Evolutionary conservation across 257 asterid genomes (phyloP), one percentile per base, ranked within the genome.

Genomic region (Nicotiana obtusifolia): DNA sequence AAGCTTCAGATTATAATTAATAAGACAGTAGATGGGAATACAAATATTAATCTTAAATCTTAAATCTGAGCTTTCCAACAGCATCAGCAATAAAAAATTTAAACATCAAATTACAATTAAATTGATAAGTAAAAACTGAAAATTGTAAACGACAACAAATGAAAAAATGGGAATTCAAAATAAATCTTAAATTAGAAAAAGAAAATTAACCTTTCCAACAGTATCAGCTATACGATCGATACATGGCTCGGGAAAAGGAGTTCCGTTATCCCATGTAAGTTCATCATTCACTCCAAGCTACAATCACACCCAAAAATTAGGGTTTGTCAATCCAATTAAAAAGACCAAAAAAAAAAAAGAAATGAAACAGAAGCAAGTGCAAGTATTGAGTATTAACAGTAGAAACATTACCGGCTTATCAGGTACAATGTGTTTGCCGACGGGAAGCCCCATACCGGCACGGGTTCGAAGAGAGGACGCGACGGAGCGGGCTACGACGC

Each of bases 371-470:
- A 47, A 47, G 1, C 1, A 41, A 15, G 20, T 71, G 2, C 1
- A 75, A 15, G 16, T 44, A 71, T 7, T 6, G 35, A 6, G 35
- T 80, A 47, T 80, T 47, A 47, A 54, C 4, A 24, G 53, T 24
- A 37, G 20, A 22, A 24, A 0, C 10, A n/a, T 83, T 86, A 95
- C 98, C 76, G 98, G 99, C 79, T 86, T 93, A 78, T 92, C 92
- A 17, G 99, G 99, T 73, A 95, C 98, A 81, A 91, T 89, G 85
- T 92, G 99, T 85, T 91, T 92, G 37, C 99, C 98, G 77, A 92
- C 98, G 64, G 97, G 97, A 75, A 93, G 95, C 33, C 99, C 97
- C 99, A 95, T 93, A 79, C 98, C 98, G 84, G 99, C 83, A 52
- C 97, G 95, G 62, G 84, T 92, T 17, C 99, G 97, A 81, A 95